phyloP scores from a whole-genome alignment of 306 rosid genomes.

The Vachellia pachyceras region DNA sequence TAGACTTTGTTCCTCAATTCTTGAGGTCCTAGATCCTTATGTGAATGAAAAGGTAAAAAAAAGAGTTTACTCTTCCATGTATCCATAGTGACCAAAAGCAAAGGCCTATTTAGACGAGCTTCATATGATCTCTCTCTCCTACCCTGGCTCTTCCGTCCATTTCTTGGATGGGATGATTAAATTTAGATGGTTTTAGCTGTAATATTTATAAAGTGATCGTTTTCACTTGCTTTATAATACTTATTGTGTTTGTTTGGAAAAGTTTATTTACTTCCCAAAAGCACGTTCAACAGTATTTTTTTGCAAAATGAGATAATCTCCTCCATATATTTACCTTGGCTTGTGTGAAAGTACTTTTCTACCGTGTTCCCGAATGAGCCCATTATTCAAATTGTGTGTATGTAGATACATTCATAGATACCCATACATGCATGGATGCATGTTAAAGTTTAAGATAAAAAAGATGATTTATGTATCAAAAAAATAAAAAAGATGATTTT shows the following conservation, averaged over 20 bases:
- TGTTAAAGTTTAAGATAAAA: not conserved
- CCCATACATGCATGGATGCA: not conserved
- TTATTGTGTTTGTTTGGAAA: too few relatives aligned
- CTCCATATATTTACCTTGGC: too few relatives aligned
- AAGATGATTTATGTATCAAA: too few relatives aligned
- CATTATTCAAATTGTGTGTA: not conserved
- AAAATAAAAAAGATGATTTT: too few relatives aligned
- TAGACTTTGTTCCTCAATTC: not conserved
- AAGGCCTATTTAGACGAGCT: not conserved
- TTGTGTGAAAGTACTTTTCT: too few relatives aligned
- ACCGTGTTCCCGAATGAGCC: too few relatives aligned
- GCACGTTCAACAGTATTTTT: too few relatives aligned
- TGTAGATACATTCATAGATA: too few relatives aligned
- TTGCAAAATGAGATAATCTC: too few relatives aligned
- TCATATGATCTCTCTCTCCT: not conserved
- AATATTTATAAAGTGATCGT: not conserved
- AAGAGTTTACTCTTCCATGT: slow-evolving; percentile 6
- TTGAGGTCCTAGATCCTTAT: not conserved
- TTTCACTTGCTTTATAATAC: not conserved
- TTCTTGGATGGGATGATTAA: not conserved
- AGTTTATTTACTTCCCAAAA: too few relatives aligned
- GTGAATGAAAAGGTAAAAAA: not conserved
- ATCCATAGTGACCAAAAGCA: not conserved
- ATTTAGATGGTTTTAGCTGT: not conserved
- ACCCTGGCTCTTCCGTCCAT: not conserved